Conservation (phyloP, 2,329 filamentous ascomycete genomes). For the Bipolaris sorokiniana region DNA sequence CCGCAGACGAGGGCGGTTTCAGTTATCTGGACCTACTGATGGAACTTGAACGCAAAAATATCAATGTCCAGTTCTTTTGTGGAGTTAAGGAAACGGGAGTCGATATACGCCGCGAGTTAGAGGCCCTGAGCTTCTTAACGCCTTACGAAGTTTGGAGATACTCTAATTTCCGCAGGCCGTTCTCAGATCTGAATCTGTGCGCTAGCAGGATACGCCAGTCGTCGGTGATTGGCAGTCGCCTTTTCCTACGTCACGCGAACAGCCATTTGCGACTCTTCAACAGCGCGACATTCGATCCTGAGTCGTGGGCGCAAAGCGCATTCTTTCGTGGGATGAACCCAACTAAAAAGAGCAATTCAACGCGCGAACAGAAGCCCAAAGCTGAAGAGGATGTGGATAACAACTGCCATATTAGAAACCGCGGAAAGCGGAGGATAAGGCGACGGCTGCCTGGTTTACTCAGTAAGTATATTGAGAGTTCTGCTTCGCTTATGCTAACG, state of each 20-base stretch:
- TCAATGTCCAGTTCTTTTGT: slow-evolving; percentile 14
- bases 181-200: slow-evolving; percentile 3
- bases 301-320: slow-evolving; percentile 7
- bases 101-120: slow-evolving; percentile 13
- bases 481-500: background rate
- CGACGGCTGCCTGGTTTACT: slow-evolving; percentile 5
- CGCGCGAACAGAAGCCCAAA: background rate
- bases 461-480: background rate
- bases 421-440: background rate
- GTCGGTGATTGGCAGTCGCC: background rate
- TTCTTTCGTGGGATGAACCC: slow-evolving; percentile 14
- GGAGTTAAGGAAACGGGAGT: background rate
- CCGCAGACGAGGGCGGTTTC: background rate
- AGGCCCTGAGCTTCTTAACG: slow-evolving; percentile 4
- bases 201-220: slow-evolving; percentile 2
- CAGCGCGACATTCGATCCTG: slow-evolving; percentile 10
- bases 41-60: slow-evolving; percentile 4
- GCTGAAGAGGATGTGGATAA: background rate
- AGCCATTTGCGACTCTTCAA: slow-evolving; percentile 19
- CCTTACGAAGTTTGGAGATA: slow-evolving; percentile 4
- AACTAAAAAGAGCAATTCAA: background rate
- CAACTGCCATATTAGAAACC: background rate
- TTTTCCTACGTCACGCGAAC: slow-evolving; percentile 16
- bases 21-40: slow-evolving; percentile 9
- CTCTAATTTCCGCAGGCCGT: background rate